These are phyloP conservation scores for Arachis stenosperma DNA, from an alignment of 306 rosid species.

Conservation along the genomic window DNA sequence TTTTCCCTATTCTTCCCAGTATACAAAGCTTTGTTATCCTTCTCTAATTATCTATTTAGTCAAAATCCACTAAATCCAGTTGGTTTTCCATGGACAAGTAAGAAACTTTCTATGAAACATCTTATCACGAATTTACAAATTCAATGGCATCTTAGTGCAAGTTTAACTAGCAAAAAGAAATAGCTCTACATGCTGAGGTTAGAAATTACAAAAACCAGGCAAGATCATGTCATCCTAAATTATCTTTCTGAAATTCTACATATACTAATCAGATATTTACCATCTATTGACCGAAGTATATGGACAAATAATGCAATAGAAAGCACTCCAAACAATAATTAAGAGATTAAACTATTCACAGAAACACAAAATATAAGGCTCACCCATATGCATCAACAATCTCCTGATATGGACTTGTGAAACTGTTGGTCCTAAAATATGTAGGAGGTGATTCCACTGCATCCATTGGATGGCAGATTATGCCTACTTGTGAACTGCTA, in stretches of 20 bases:
- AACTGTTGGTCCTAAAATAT: constrained; percentile 84
- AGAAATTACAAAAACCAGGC: constrained; percentile 4
- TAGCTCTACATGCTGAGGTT: constrained; percentile 6
- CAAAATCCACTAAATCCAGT: constrained; percentile 15
- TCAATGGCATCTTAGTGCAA: constrained; percentile 10
- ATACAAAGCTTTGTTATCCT: constrained; percentile 22
- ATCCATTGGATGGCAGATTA: constrained; percentile 87
- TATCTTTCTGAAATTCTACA: constrained; percentile 14
- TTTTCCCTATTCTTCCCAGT: constrained; percentile 18
- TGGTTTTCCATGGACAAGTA: constrained; percentile 5
- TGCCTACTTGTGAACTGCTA: constrained; percentile 96
- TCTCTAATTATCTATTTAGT: constrained; percentile 16
- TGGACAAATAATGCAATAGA: constrained; percentile 2
- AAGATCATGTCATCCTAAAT: constrained; percentile 17
- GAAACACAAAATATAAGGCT: constrained; percentile 46
- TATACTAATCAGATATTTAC: constrained; percentile 19
- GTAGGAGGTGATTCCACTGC: constrained; percentile 96
- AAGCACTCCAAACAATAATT: constrained; percentile 28
- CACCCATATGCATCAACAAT: constrained; percentile 99
- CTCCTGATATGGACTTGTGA: constrained; percentile 95
- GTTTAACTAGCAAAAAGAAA: constrained; percentile 14
- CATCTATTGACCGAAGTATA: constrained; percentile 9
- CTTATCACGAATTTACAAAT: constrained; percentile 15
- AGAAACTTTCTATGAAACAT: constrained; percentile 13
- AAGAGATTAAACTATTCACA: constrained; percentile 30